phyloP scores from a whole-genome alignment of 148 eudicot genomes.

The Chenopodium berlandieri region DNA sequence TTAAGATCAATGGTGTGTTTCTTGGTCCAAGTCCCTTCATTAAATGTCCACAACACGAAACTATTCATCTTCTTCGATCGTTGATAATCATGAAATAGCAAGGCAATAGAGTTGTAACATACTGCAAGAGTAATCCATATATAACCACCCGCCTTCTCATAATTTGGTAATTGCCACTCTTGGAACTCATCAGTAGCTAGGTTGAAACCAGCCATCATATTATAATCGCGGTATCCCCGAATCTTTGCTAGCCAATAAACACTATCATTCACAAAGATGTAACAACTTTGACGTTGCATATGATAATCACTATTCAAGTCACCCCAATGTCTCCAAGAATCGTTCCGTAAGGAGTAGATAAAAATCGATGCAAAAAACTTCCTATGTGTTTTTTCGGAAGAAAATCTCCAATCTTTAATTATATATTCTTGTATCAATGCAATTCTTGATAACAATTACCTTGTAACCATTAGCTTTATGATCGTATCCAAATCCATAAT shows the following conservation, averaged over 20 bases:
- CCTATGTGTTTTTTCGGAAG: not conserved
- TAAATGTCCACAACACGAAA: slow-evolving; percentile 1
- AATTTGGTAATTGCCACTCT: not conserved
- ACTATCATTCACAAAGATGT: slow-evolving; percentile 13
- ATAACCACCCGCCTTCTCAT: not conserved
- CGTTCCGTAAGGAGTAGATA: slow-evolving; percentile 13
- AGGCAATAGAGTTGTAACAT: slow-evolving; percentile 10
- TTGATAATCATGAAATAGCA: not conserved
- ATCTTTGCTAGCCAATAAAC: slow-evolving; percentile 12
- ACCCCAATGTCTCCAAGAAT: slow-evolving; percentile 28
- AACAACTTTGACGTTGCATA: not conserved
- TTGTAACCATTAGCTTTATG: slow-evolving; percentile 10
- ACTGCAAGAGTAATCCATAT: not conserved
- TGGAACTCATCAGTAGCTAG: not conserved
- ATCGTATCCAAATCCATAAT: slow-evolving; percentile 18
- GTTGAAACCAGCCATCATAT: slow-evolving; percentile 5
- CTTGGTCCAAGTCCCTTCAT: slow-evolving; percentile 4
- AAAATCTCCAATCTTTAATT: not conserved
- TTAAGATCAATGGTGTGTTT: slow-evolving; percentile 5
- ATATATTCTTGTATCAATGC: not conserved
- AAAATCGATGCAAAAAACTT: not conserved
- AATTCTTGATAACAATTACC: slow-evolving; percentile 9
- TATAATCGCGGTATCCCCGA: not conserved
- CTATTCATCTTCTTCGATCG: too few relatives aligned
- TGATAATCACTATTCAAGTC: not conserved